These are phyloP conservation scores for Aspergillus bertholletiae DNA, from an alignment of 495 filamentous ascomycete genomes.

Conservation along the genomic window DNA sequence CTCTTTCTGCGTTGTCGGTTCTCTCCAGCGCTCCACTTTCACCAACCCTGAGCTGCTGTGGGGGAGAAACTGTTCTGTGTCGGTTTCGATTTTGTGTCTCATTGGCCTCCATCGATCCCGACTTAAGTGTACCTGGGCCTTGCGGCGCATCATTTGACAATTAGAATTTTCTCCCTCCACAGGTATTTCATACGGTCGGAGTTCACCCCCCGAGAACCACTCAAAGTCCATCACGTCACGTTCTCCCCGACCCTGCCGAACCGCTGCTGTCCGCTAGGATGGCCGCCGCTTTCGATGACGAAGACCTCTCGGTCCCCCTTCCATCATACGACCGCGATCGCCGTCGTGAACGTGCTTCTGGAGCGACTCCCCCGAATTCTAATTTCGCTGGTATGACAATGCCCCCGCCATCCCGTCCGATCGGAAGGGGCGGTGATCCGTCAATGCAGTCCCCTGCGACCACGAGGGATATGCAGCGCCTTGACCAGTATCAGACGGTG, in stretches of 20 bases:
- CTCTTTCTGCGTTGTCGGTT: neutral
- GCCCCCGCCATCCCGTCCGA: slow-evolving; percentile 42
- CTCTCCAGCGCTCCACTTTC: slow-evolving; percentile 5
- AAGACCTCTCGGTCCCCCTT: slow-evolving; percentile 87
- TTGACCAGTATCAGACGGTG: slow-evolving; percentile 86
- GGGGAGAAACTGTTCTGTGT: slow-evolving; percentile 2
- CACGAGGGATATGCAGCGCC: slow-evolving; percentile 63
- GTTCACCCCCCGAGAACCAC: neutral
- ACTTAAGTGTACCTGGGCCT: neutral
- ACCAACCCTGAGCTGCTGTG: slow-evolving; percentile 2
- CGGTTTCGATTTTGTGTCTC: neutral
- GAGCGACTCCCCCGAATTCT: slow-evolving; percentile 13
- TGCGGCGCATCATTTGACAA: neutral
- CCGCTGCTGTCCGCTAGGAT: slow-evolving; percentile 27
- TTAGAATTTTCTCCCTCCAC: neutral
- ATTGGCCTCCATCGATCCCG: slow-evolving; percentile 2
- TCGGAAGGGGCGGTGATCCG: slow-evolving; percentile 30
- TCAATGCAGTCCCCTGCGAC: slow-evolving; percentile 41
- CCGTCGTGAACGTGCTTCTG: slow-evolving; percentile 8
- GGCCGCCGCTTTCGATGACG: slow-evolving; percentile 67
- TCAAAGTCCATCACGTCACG: slow-evolving; percentile 45
- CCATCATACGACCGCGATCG: slow-evolving; percentile 42
- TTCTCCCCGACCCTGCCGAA: slow-evolving; percentile 13
- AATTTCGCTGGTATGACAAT: slow-evolving; percentile 42
- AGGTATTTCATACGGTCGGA: slow-evolving; percentile 12